Evolutionary conservation across 2,329 filamentous ascomycete genomes (phyloP), one percentile per base, ranked within the genome.

Genomic region (Ceratocystis cubensis): DNA sequence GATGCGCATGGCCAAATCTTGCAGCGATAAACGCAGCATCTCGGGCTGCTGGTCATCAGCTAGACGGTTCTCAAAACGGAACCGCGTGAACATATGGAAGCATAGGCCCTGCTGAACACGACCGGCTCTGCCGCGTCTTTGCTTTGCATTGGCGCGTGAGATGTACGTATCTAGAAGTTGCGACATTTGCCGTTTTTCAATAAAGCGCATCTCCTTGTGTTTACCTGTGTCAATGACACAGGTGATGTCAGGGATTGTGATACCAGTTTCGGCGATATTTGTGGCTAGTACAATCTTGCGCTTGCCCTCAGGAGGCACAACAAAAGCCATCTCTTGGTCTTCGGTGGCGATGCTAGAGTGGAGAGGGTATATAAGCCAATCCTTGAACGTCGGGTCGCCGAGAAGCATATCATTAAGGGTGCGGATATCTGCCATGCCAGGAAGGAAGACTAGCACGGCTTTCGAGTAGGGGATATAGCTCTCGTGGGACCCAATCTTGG

Each of bases 221-320:
- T 96, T 97, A 66, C 94, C 94, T 0, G 91, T 92, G 75, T 99
- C 94, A 67, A 99, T 88, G 59, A 99, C 94, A 71, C 92, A 96
- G 0, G 94, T 97, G 37, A 99, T 90, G 73, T 99, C 94, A 0
- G 94, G 94, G 70, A 99, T 99, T 0, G 94, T 99, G 73, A 99
- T 96, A 78, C 94, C 94, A 0, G 94, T 99, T 75, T 99, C 94
- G 3, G 94, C 94, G 74, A 99, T 99, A 73, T 99, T 99, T 15
- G 94, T 99, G 1, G 94, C 92, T 65, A 99, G 82, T 1, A 99
- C 93, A 70, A 99, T 94, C 77, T 99, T 99, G 69, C 92, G 84
- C 66, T 86, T 81, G 0, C 93, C 93, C 2, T 81, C 81, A 0
- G 92, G 91, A 5, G 94, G 94, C 0, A 96, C 77, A 5, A 90